phyloP scores from a whole-genome alignment of 345 rosid genomes.

The Streptanthus diversifolius region DNA sequence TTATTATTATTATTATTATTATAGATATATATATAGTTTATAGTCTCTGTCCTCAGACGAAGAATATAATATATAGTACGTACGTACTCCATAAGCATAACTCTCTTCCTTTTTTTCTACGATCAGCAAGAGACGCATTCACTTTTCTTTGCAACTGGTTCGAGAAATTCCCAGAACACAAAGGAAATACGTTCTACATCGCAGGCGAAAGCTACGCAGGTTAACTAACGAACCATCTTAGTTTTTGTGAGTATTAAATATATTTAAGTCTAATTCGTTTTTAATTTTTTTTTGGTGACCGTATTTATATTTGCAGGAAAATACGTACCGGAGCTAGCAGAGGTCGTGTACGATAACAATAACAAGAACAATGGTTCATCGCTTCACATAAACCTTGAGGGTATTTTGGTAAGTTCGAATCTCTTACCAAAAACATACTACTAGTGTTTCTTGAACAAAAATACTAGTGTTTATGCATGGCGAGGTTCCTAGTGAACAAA shows the following conservation, averaged over 20 bases:
- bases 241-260: neutral
- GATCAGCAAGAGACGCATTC: constrained; percentile 74
- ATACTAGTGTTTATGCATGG: neutral
- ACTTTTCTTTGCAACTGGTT: constrained; percentile 75
- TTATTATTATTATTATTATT: constrained; percentile 2
- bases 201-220: constrained; percentile 99
- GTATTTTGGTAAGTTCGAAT: constrained; percentile 61
- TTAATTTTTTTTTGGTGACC: neutral
- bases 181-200: constrained; percentile 53
- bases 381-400: constrained; percentile 62
- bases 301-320: constrained; percentile 47
- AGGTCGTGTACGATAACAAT: constrained; percentile 45
- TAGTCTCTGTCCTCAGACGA: neutral
- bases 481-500: neutral
- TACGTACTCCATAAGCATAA: neutral
- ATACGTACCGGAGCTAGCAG: constrained; percentile 81
- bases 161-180: constrained; percentile 63
- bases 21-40: neutral
- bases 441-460: neutral
- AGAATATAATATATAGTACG: constrained; percentile 1
- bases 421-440: neutral
- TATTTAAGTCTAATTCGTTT: neutral
- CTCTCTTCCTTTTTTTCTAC: constrained; percentile 3
- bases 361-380: constrained; percentile 58
- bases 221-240: constrained; percentile 18